A percentile compares a stretch with the other conserved stretches of the same genome.
Evolutionary conservation across 2,329 filamentous ascomycete genomes (phyloP).

Genomic region (Sarocladium kiliense): DNA sequence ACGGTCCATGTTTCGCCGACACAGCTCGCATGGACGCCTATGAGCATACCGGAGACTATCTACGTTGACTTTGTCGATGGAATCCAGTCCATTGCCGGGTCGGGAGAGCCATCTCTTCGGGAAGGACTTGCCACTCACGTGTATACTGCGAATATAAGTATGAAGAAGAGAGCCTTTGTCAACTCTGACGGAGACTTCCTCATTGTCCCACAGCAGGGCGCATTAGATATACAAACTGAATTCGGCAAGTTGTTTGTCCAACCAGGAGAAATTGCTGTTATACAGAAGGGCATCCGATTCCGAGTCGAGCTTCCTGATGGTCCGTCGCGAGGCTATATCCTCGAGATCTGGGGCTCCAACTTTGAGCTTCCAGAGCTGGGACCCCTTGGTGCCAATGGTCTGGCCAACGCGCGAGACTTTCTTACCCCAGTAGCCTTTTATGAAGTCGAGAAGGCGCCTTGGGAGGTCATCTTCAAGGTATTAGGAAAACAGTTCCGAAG

Average conservation of each 20-base stretch:
- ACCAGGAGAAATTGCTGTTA: slow-evolving; percentile 60
- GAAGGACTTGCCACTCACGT: slow-evolving; percentile 63
- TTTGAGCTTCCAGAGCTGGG: slow-evolving; percentile 62
- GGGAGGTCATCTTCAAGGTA: slow-evolving; percentile 50
- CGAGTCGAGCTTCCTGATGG: slow-evolving; percentile 51
- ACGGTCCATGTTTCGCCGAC: not conserved
- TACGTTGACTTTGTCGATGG: slow-evolving; percentile 29
- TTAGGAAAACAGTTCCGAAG: slow-evolving; percentile 53
- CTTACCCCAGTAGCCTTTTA: slow-evolving; percentile 56
- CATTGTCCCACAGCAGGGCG: slow-evolving; percentile 61
- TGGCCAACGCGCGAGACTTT: slow-evolving; percentile 66
- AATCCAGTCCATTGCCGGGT: slow-evolving; percentile 60
- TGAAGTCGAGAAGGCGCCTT: slow-evolving; percentile 21
- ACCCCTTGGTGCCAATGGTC: slow-evolving; percentile 60
- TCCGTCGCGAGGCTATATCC: slow-evolving; percentile 59
- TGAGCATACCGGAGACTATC: not conserved
- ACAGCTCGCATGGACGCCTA: not conserved
- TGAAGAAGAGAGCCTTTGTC: slow-evolving; percentile 66
- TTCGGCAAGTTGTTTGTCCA: slow-evolving; percentile 56
- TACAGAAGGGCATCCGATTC: slow-evolving; percentile 58
- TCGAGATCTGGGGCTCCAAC: slow-evolving; percentile 63
- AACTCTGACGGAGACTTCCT: slow-evolving; percentile 64
- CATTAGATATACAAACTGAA: slow-evolving; percentile 61
- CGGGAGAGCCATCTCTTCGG: slow-evolving; percentile 67
- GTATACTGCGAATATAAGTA: slow-evolving; percentile 63